Evolutionary conservation across 192 early-diverging fungal species (phyloP).

Genomic region (Umbelopsis vinacea): DNA sequence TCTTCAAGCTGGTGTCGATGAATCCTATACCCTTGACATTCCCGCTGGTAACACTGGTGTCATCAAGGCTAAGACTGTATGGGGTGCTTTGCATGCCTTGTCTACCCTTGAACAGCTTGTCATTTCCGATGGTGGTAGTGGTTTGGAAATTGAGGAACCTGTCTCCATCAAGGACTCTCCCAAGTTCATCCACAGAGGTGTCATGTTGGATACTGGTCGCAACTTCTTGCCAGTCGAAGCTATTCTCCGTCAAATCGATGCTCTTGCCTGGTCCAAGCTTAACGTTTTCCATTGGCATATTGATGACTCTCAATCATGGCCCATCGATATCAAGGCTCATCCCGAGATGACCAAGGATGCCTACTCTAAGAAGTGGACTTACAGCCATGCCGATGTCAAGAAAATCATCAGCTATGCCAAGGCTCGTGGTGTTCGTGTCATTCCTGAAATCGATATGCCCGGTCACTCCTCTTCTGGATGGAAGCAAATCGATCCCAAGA

Average conservation of each 20-base stretch:
- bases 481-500: conserved; percentile 27
- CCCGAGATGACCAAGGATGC: conserved; percentile 68
- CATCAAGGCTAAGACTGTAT: conserved; percentile 61
- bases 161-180: conserved; percentile 64
- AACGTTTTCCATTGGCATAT: conserved; percentile 80
- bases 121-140: conserved; percentile 43
- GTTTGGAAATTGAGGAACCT: conserved; percentile 53
- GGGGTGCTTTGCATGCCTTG: conserved; percentile 69
- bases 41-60: conserved; percentile 43
- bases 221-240: conserved; percentile 62
- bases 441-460: conserved; percentile 88
- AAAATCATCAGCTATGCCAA: conserved; percentile 68
- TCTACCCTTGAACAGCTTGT: conserved; percentile 71
- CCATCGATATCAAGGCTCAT: conserved; percentile 53
- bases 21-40: conserved; percentile 69
- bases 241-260: conserved; percentile 65
- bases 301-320: conserved; percentile 67
- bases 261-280: conserved; percentile 74
- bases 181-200: conserved; percentile 60
- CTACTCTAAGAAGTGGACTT: conserved; percentile 60
- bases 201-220: conserved; percentile 66
- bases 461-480: conserved; percentile 62
- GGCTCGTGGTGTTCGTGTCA: conserved; percentile 74
- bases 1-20: conserved; percentile 61
- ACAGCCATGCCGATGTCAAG: conserved; percentile 70